A percentile compares a stretch with the other conserved stretches of the same genome.
These are phyloP conservation scores for Plasmodium cynomolgi DNA, from an alignment of 169 alveolate genomes.

Conservation along the genomic window DNA sequence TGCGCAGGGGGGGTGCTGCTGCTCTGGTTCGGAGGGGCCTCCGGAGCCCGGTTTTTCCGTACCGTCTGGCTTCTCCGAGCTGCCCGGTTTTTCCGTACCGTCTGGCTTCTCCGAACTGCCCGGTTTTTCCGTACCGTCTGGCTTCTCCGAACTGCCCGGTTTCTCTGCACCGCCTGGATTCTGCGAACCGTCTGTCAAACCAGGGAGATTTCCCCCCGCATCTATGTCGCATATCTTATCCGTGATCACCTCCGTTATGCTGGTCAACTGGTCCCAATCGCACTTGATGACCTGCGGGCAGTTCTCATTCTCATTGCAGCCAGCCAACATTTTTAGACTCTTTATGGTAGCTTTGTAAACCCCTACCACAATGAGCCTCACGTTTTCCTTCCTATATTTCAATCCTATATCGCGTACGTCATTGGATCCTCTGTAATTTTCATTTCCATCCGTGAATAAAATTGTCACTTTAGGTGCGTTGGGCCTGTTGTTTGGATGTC, in stretches of 20 bases:
- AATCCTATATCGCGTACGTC: conserved; percentile 50
- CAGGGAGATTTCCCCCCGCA: not conserved
- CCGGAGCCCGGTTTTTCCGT: not conserved
- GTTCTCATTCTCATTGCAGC: conserved; percentile 9
- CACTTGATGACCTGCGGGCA: conserved; percentile 54
- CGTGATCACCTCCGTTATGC: conserved; percentile 43
- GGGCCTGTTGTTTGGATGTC: conserved; percentile 47
- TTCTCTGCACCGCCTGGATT: not conserved
- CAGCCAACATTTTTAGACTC: conserved; percentile 40
- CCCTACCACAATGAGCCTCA: conserved; percentile 52
- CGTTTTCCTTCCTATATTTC: conserved; percentile 30
- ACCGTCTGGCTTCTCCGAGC: not conserved
- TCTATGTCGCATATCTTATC: conserved; percentile 60
- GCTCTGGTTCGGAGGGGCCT: not conserved
- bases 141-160: not conserved
- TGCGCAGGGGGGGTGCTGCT: conserved; percentile 2
- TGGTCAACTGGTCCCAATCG: conserved; percentile 28
- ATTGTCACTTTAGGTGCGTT: conserved; percentile 62
- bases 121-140: not conserved
- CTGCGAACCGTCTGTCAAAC: not conserved
- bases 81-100: not conserved
- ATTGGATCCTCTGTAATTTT: not conserved
- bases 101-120: not conserved
- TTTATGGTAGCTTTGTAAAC: conserved; percentile 33
- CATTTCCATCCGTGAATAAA: conserved; percentile 64